Evolutionary conservation across 108 stramenopile species (phyloP).

Genomic region (Conticribra weissflogii): DNA sequence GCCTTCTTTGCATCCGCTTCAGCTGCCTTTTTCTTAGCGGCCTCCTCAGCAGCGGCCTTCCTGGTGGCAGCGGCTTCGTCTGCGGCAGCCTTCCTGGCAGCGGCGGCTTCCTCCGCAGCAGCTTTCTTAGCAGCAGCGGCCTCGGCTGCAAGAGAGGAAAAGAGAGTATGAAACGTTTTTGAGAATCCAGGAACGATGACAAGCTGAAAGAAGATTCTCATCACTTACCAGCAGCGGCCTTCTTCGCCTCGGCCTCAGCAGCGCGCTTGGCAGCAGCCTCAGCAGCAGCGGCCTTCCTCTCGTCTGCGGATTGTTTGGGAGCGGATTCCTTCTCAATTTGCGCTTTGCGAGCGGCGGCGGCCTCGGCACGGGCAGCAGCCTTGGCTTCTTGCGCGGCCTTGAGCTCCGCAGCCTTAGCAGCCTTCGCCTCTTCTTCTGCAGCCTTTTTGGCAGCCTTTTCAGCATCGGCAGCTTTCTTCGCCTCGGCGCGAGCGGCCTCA

Average conservation of each 20-base stretch:
- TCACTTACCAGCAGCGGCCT: conserved; percentile 20
- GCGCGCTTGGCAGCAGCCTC: conserved; percentile 27
- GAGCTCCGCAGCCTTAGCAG: conserved; percentile 32
- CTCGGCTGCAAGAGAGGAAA: conserved; percentile 7
- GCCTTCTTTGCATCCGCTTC: conserved; percentile 18
- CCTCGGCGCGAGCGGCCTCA: conserved; percentile 44
- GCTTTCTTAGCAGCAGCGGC: conserved; percentile 41
- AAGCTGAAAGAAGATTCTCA: background rate
- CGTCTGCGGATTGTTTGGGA: conserved; percentile 35
- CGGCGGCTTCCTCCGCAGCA: conserved; percentile 22
- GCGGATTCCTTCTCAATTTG: conserved; percentile 30
- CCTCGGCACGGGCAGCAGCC: conserved; percentile 9
- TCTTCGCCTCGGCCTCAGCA: conserved; percentile 26
- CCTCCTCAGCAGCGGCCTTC: conserved; percentile 17
- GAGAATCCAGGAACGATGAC: too few species aligned
- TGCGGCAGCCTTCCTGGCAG: conserved; percentile 36
- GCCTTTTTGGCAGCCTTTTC: conserved; percentile 32
- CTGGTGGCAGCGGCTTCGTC: conserved; percentile 16
- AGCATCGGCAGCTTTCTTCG: conserved; percentile 35
- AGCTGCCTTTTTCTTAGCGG: conserved; percentile 20
- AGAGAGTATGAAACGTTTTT: too few species aligned
- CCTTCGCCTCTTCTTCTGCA: conserved; percentile 32
- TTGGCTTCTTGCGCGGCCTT: background rate
- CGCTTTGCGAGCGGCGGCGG: conserved; percentile 9
- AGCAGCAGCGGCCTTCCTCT: conserved; percentile 21